Conservation (phyloP, 768 basidiomycete genomes). For the Rhodosporidiobolus odoratus region DNA sequence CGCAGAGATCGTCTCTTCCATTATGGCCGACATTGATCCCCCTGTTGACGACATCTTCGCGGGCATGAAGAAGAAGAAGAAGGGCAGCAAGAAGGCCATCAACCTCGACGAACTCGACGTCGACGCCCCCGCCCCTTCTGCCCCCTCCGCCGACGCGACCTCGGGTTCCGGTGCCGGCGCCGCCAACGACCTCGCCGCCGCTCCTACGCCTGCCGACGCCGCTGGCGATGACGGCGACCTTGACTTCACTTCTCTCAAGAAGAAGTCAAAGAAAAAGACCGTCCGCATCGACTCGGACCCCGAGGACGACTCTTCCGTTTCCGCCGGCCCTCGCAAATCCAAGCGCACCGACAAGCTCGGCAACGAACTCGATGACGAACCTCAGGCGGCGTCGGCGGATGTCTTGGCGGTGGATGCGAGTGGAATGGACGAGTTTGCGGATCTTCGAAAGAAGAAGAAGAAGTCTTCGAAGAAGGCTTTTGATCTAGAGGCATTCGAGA, state of each 20-base stretch:
- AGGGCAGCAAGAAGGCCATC: conserved; percentile 49
- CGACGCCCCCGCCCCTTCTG: conserved; percentile 39
- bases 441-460: conserved; percentile 35
- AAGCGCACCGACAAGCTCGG: conserved; percentile 33
- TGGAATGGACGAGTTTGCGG: conserved; percentile 26
- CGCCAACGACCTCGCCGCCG: conserved; percentile 46
- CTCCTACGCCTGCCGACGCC: conserved; percentile 21
- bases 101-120: conserved; percentile 44
- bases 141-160: conserved; percentile 18
- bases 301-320: conserved; percentile 30
- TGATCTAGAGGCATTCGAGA: conserved; percentile 90
- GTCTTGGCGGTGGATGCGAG: conserved; percentile 9
- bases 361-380: conserved; percentile 38
- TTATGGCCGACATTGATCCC: conserved; percentile 36
- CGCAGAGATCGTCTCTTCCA: too few species aligned
- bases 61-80: conserved; percentile 53
- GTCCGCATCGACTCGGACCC: conserved; percentile 47
- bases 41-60: conserved; percentile 53
- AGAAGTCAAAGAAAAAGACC: conserved; percentile 58
- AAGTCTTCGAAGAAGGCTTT: conserved; percentile 70
- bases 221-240: conserved; percentile 68
- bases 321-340: not conserved
- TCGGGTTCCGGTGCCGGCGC: too few species aligned
- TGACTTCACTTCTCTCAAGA: conserved; percentile 90
- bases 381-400: conserved; percentile 25